phyloP scores from a whole-genome alignment of 1,284 basidiomycete genomes.

The Heterobasidion occidentale region DNA sequence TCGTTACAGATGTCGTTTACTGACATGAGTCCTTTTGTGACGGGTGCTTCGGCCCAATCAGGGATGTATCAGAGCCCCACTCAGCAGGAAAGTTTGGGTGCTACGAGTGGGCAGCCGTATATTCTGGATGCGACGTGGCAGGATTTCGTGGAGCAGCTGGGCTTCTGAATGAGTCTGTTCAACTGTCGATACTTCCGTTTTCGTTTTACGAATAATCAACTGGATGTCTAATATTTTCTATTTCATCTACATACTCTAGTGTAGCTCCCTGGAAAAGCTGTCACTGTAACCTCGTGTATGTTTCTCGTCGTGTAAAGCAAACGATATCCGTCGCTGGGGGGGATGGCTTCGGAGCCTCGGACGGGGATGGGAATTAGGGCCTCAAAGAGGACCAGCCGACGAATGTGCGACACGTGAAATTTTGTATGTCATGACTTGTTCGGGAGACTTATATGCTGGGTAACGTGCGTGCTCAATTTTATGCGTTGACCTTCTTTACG shows the following conservation, averaged over 20 bases:
- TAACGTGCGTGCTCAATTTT: neutral
- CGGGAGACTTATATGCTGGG: neutral
- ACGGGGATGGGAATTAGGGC: neutral
- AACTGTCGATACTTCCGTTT: neutral
- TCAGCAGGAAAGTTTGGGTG: neutral
- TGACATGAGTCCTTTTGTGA: neutral
- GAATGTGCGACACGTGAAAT: neutral
- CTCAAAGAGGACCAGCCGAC: neutral
- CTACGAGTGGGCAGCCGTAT: conserved; percentile 12
- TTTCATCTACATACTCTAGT: neutral
- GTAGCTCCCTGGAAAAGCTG: neutral
- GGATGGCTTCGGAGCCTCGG: no score
- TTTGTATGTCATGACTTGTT: neutral
- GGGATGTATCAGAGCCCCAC: neutral
- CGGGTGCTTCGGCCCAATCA: neutral
- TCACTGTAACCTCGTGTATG: no score
- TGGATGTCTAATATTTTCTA: neutral
- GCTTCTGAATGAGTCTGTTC: conserved; percentile 32
- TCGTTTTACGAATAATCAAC: neutral
- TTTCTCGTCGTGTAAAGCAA: no score
- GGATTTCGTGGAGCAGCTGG: conserved; percentile 59
- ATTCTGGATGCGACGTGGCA: conserved; percentile 57
- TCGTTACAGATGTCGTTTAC: neutral
- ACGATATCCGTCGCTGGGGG: no score
- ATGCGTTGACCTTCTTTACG: neutral